A percentile compares a stretch with the other conserved stretches of the same genome.
Conservation (phyloP, 371 early-diverging fungal genomes). For the Coemansia sp. region DNA sequence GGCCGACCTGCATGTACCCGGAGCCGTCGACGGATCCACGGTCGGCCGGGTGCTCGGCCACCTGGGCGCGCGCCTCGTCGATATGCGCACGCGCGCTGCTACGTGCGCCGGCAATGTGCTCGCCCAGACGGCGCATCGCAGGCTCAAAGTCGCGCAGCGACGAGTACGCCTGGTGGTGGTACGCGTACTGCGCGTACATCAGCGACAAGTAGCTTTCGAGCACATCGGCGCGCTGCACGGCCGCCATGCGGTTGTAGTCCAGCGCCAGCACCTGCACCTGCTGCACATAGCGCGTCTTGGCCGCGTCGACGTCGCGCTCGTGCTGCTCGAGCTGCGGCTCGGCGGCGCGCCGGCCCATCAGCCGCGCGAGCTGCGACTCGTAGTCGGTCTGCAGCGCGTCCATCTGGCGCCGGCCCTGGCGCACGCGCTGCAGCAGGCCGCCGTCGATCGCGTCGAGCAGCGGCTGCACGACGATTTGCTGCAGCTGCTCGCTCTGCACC, state of each 20-base stretch:
- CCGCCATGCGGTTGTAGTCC: slow-evolving; percentile 35
- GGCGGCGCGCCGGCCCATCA: slow-evolving; percentile 23
- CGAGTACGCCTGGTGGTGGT: slow-evolving; percentile 75
- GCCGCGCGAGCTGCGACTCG: slow-evolving; percentile 32
- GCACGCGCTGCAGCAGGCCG: slow-evolving; percentile 10
- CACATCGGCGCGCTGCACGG: slow-evolving; percentile 29
- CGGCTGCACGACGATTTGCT: slow-evolving; percentile 10
- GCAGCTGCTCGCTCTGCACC: slow-evolving; percentile 13
- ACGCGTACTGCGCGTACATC: slow-evolving; percentile 72
- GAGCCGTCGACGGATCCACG: slow-evolving; percentile 10
- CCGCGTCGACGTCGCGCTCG: slow-evolving; percentile 27
- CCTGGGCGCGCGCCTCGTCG: slow-evolving; percentile 6
- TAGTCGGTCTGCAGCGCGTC: slow-evolving; percentile 37
- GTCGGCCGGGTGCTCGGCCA: slow-evolving; percentile 6
- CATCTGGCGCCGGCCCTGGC: slow-evolving; percentile 5
- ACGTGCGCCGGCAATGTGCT: slow-evolving; percentile 23
- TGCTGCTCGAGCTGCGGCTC: slow-evolving; percentile 24
- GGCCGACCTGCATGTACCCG: slow-evolving; percentile 37
- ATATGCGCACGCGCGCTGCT: slow-evolving; percentile 24
- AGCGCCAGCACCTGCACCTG: slow-evolving; percentile 33
- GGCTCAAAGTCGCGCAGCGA: slow-evolving; percentile 74
- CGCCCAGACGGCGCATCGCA: slow-evolving; percentile 70
- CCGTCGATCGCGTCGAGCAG: slow-evolving; percentile 10
- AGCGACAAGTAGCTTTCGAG: slow-evolving; percentile 51
- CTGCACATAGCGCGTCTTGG: slow-evolving; percentile 24